phyloP scores from a whole-genome alignment of 345 rosid genomes.

The Syzygium aromaticum region DNA sequence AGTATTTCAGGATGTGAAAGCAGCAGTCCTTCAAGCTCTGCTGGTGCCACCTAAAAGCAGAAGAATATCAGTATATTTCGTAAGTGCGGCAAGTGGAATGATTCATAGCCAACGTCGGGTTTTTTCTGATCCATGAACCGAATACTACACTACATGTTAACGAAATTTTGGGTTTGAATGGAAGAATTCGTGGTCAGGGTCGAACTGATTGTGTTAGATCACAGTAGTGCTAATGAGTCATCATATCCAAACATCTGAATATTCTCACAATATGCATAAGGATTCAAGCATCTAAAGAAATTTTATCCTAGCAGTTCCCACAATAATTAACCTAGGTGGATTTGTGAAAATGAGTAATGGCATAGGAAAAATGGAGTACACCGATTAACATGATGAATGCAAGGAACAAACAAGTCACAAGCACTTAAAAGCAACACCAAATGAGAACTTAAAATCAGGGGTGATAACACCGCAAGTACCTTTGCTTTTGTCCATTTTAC shows the following conservation, averaged over 20 bases:
- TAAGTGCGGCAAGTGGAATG: background rate
- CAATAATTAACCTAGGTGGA: background rate
- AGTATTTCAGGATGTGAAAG: constrained; percentile 33
- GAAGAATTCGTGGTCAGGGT: background rate
- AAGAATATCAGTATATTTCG: background rate
- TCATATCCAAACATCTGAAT: background rate
- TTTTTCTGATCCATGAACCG: background rate
- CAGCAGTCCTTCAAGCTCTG: constrained; percentile 41
- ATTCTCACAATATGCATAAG: background rate
- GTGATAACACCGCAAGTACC: background rate
- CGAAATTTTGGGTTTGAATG: background rate
- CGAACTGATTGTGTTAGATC: background rate
- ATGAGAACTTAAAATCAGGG: background rate
- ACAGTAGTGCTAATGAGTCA: background rate
- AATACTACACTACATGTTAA: background rate
- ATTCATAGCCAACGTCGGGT: background rate
- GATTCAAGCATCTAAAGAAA: background rate
- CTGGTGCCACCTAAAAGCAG: constrained; percentile 33
- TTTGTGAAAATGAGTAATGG: background rate
- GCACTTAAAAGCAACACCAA: background rate
- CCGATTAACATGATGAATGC: background rate
- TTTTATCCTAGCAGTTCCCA: background rate
- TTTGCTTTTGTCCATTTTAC: background rate
- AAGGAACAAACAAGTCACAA: background rate
- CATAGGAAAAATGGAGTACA: background rate